Percentiles rank a stretch among this genome's conserved stretches.
Evolutionary conservation across 2,329 filamentous ascomycete species (phyloP).

Genomic region (Fusarium denticulatum): DNA sequence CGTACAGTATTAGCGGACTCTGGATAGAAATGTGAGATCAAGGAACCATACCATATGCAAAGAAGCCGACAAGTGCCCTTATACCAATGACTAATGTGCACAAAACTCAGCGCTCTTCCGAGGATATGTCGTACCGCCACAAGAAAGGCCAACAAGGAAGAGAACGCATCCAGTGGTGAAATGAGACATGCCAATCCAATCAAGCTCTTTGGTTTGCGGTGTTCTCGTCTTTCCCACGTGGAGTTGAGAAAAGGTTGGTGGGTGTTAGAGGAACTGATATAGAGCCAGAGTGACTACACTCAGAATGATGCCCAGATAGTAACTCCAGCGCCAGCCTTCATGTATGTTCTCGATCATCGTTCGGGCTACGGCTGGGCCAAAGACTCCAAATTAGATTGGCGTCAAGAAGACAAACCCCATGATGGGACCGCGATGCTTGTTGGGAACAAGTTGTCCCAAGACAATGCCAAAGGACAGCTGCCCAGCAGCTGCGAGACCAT

Average conservation of each 20-base stretch:
- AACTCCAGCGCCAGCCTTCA: conserved; percentile 60
- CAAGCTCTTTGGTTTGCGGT: conserved; percentile 55
- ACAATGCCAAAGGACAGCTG: conserved; percentile 55
- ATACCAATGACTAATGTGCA: conserved; percentile 52
- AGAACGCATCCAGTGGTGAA: conserved; percentile 54
- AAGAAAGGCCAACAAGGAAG: conserved; percentile 56
- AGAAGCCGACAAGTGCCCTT: conserved; percentile 48
- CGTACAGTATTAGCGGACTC: not conserved
- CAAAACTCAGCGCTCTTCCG: conserved; percentile 54
- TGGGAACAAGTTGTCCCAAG: conserved; percentile 56
- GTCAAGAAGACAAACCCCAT: conserved; percentile 51
- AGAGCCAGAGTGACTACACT: conserved; percentile 52
- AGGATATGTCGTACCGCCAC: conserved; percentile 54
- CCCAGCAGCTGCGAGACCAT: conserved; percentile 52
- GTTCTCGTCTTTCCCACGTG: conserved; percentile 51
- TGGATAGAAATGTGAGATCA: not conserved
- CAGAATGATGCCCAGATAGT: conserved; percentile 59
- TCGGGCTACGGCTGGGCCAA: conserved; percentile 59
- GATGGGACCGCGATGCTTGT: conserved; percentile 51
- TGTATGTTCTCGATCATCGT: conserved; percentile 54
- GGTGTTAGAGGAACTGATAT: conserved; percentile 58
- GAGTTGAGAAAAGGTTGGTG: conserved; percentile 56
- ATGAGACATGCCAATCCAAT: conserved; percentile 56
- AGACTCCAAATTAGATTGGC: conserved; percentile 53
- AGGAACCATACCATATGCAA: conserved; percentile 47